Base-by-base conservation (phyloP, 2,329 filamentous ascomycete genomes). In the Orbilia ellipsospora region DNA sequence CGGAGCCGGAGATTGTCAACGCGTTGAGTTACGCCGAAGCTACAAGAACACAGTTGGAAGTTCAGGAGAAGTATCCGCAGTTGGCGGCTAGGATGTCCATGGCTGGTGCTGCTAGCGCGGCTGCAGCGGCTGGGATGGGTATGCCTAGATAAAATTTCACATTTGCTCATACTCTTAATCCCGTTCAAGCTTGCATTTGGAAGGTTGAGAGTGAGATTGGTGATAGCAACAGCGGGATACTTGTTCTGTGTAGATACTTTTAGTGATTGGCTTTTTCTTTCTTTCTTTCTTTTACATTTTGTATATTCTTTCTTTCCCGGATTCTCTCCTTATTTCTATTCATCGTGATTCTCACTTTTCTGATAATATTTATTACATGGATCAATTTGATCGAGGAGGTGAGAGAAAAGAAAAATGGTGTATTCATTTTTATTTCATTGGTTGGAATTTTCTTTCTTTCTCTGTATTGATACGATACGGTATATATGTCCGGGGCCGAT, bases 21-120 rank as follows among this genome's bases (percentile, higher is more conserved):
- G 95, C 95, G 5, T 87, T 99, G 16, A 97, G 93, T 18, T 99
- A 99, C 81, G 95, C 95, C 31, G 95, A 99, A 84, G 95, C 95
- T 18, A 98, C 95, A 45, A 88, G 95, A 81, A 98, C 95, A 77
- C 95, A 99, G 84, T 88, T 99, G 77, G 92, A 97, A 84, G 79
- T 95, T 15, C 91, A 93, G 81, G 90, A 94, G 83, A 92, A 92
- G 84, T 94, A 94, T 82, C 92, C 92, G 48, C 89, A 93, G 82
- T 86, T 95, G 62, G 90, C 91, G 13, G 88, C 87, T 73, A 90
- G 91, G 82, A 86, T 94, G 78, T 87, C 89, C 78, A 86, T 86
- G 64, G 89, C 90, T 85, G 83, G 84, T n/a, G 89, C 90, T 85
- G 83, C 84, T 12, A 23, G 45, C n/a, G 52, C 55, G 52, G 23